A percentile compares a stretch with the other conserved stretches of the same genome.
Evolutionary conservation across 495 filamentous ascomycete species (phyloP).

Genomic region (Penicillium salamii): DNA sequence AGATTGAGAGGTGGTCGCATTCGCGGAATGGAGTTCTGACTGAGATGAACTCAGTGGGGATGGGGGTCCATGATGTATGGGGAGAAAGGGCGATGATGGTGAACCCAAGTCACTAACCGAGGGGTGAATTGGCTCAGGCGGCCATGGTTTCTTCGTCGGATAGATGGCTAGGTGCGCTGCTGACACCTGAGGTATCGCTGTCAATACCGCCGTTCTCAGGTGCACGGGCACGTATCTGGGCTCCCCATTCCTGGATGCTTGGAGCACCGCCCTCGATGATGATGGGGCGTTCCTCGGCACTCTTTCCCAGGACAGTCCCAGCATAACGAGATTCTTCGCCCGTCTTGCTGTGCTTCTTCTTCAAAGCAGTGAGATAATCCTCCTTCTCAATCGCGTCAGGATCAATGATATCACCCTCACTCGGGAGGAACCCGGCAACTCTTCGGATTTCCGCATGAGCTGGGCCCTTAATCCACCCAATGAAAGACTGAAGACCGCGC

Average conservation of each 20-base stretch:
- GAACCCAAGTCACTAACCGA: neutral
- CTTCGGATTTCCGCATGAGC: conserved; percentile 70
- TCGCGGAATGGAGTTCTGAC: too few relatives aligned
- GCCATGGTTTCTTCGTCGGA: conserved; percentile 41
- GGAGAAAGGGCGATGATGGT: neutral
- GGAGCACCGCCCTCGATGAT: conserved; percentile 70
- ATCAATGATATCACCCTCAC: conserved; percentile 44
- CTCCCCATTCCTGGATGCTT: conserved; percentile 65
- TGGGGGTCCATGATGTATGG: too few relatives aligned
- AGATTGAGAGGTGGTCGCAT: too few relatives aligned
- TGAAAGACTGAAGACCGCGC: conserved; percentile 67
- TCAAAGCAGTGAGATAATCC: conserved; percentile 75
- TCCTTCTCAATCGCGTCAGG: conserved; percentile 53
- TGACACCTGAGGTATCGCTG: conserved; percentile 41
- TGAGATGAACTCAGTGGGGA: too few relatives aligned
- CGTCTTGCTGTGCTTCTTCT: conserved; percentile 81
- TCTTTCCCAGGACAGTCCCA: conserved; percentile 73
- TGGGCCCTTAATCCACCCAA: conserved; percentile 69
- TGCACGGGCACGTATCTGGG: conserved; percentile 33
- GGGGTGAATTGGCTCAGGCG: conserved; percentile 21
- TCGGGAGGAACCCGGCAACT: conserved; percentile 54
- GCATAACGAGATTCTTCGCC: conserved; percentile 77
- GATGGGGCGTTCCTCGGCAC: conserved; percentile 62
- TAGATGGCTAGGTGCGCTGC: conserved; percentile 43
- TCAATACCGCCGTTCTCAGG: conserved; percentile 19